Evolutionary conservation across 2,329 filamentous ascomycete species (phyloP).

Genomic region (Aurifilum marmelostoma): DNA sequence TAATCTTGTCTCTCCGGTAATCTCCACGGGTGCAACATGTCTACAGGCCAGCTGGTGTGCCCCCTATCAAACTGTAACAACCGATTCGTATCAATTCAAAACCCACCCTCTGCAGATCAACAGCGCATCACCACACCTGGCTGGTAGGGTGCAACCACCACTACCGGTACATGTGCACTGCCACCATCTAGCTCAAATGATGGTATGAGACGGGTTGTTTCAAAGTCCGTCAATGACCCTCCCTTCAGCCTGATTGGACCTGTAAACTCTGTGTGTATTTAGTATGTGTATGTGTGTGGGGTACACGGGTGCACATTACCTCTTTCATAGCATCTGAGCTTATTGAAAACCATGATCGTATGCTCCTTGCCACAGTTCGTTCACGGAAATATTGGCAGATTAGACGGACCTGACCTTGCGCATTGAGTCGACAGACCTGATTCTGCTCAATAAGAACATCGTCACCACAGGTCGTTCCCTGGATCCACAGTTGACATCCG

Average conservation of each 20-base stretch:
- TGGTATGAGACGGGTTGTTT: slow-evolving; percentile 17
- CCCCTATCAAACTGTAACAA: slow-evolving; percentile 3
- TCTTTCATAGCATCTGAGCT: no score
- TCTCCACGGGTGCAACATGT: slow-evolving; percentile 11
- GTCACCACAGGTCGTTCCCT: not conserved
- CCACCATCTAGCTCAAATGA: slow-evolving; percentile 17
- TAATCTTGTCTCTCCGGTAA: not conserved
- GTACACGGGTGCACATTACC: not conserved
- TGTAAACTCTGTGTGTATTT: no score
- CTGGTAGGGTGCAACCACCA: not conserved
- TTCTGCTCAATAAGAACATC: not conserved
- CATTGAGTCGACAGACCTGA: not conserved
- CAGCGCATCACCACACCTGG: not conserved
- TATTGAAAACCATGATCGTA: not conserved
- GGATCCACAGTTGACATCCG: not conserved
- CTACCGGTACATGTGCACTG: slow-evolving; percentile 15
- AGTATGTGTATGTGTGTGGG: not conserved
- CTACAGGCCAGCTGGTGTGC: not conserved
- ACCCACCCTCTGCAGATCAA: not conserved
- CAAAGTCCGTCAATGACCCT: slow-evolving; percentile 18
- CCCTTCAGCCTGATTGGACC: slow-evolving; percentile 8
- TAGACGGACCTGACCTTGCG: no score
- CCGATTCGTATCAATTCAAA: not conserved
- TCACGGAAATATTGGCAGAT: not conserved
- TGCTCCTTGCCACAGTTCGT: not conserved